Base-by-base conservation (phyloP, 257 asterid species). In the Ophiorrhiza pumila region DNA sequence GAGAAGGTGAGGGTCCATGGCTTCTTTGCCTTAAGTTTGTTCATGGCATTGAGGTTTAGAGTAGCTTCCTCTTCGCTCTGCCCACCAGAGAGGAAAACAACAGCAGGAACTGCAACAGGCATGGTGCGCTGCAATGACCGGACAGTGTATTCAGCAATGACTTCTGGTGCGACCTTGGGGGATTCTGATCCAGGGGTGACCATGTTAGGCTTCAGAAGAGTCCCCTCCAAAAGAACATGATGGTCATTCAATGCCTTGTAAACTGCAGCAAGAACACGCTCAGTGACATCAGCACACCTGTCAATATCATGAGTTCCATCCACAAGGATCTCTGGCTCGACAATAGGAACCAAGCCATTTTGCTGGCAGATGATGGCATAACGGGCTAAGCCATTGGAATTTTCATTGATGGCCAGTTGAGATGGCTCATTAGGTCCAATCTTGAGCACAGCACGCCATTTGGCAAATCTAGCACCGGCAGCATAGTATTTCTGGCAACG, bases 1-100 rank as follows among this genome's bases (percentile, higher is more conserved):
- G 98, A 93, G 92, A 91, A 93, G 3, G 94, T 83, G 1, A 93
- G 94, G 43, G 71, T 59, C 98, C 98, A 91, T 2, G 97, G 98
- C 82, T 84, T 93, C 90, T 89, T 93, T 20, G 88, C 71, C 86
- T 88, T 80, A 2, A 90, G 84, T 55, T 88, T 85, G 89, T 92
- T 92, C 94, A 92, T 92, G 69, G 98, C 98, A 20, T 92, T 88
- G 13, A 92, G 96, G 86, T 92, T 92, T 45, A 78, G 65, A 0
- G 98, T 88, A 0, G 98, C 98, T 86, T 92, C 92, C 69, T 92
- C 98, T 80, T 92, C 96, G 34, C 98, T 92, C 86, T 92, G 98
- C 20, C 98, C 98, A 68, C 98, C 98, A 6, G 98, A 92, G 74
- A 92, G 77, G 75, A 93, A 93, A 72, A 93, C 98, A 0, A 91